Conservation (phyloP, 2,329 filamentous ascomycete genomes). For the Boeremia exigua region DNA sequence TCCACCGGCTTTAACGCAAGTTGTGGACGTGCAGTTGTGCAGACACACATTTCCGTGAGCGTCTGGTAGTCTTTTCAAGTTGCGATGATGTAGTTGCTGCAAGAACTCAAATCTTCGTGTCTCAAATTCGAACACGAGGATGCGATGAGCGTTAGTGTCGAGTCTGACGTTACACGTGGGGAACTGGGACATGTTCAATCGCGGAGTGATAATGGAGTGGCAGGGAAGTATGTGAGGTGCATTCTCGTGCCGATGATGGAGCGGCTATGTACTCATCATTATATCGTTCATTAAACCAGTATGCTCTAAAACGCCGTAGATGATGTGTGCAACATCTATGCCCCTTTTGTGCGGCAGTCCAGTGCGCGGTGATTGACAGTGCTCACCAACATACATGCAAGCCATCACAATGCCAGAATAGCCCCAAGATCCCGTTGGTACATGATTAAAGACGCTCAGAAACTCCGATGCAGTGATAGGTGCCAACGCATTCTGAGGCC, state of each 20-base stretch:
- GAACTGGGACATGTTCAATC: neutral
- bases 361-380: constrained; percentile 12
- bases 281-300: constrained; percentile 18
- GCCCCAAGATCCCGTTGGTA: constrained; percentile 25
- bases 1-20: neutral
- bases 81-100: neutral
- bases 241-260: constrained; percentile 20
- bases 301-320: constrained; percentile 18
- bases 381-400: constrained; percentile 21
- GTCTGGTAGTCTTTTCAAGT: too few relatives aligned
- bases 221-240: constrained; percentile 14
- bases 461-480: constrained; percentile 31
- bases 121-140: constrained; percentile 1
- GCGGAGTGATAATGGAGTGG: neutral
- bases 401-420: constrained; percentile 20
- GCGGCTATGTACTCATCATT: constrained; percentile 22
- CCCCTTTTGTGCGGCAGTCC: constrained; percentile 19
- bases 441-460: constrained; percentile 34
- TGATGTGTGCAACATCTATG: constrained; percentile 10
- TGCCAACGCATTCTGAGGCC: constrained; percentile 20
- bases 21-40: neutral
- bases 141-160: neutral
- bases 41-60: neutral
- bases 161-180: neutral
- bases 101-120: constrained; percentile 4